phyloP scores from a whole-genome alignment of 1,284 basidiomycete genomes.

The Microbotryum lychnidis-dioicae region DNA sequence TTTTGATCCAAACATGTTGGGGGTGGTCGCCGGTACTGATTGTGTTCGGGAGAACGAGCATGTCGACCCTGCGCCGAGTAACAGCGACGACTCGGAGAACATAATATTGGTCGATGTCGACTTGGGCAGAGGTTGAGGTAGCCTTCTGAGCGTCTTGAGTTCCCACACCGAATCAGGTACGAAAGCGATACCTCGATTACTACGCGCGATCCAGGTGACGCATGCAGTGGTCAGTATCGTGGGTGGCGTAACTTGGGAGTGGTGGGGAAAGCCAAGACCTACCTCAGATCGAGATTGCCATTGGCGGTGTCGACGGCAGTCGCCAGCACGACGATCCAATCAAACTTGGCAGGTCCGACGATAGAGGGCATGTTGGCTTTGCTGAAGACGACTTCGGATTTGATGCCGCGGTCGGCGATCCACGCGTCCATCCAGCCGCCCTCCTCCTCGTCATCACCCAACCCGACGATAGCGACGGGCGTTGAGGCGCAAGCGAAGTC shows the following conservation, averaged over 20 bases:
- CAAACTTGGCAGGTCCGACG: not conserved
- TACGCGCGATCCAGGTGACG: not conserved
- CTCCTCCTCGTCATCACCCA: slow-evolving; percentile 7
- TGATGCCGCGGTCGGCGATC: not conserved
- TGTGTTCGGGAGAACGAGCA: not conserved
- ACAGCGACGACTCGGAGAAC: not conserved
- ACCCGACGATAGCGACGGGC: not conserved
- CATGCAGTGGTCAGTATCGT: not conserved
- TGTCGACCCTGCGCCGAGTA: not conserved
- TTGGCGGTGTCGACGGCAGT: slow-evolving; percentile 7
- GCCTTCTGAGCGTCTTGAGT: slow-evolving; percentile 6
- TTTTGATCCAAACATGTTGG: not conserved
- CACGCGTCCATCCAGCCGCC: slow-evolving; percentile 9
- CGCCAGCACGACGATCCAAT: slow-evolving; percentile 9
- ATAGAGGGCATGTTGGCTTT: not conserved
- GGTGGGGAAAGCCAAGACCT: not conserved
- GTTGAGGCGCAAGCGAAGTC: not conserved
- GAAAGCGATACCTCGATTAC: slow-evolving; percentile 3
- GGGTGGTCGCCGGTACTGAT: not conserved
- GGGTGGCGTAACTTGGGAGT: not conserved
- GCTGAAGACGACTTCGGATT: not conserved
- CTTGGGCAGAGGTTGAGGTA: slow-evolving; percentile 1
- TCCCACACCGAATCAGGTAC: slow-evolving; percentile 18
- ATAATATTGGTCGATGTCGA: not conserved
- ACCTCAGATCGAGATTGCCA: slow-evolving; percentile 17